These are phyloP conservation scores for Asterophora lycoperdoides DNA, from an alignment of 768 basidiomycete genomes.

Conservation along the genomic window DNA sequence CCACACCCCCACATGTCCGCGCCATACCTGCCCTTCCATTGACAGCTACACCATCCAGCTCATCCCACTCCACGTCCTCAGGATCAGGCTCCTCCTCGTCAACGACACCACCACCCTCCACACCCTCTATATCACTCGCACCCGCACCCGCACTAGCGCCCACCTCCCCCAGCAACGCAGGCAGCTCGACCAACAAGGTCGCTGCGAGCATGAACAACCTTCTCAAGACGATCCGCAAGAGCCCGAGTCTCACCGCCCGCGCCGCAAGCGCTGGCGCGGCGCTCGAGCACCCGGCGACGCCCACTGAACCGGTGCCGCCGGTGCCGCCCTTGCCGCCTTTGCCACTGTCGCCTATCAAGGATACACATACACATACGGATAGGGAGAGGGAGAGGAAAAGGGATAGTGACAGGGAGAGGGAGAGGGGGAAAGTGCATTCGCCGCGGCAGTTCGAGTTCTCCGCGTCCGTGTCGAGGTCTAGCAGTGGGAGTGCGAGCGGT, in stretches of 20 bases:
- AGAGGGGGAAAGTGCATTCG: not conserved
- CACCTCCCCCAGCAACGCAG: no score
- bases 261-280: not conserved
- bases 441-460: not conserved
- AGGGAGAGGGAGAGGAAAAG: no score
- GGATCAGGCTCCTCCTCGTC: constrained; percentile 24
- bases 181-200: no score
- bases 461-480: not conserved
- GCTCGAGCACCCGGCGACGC: not conserved
- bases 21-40: not conserved
- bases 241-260: constrained; percentile 13
- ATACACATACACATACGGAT: no score
- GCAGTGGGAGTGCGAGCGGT: not conserved
- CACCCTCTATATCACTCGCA: constrained; percentile 10
- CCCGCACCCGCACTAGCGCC: constrained; percentile 4
- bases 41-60: constrained; percentile 17
- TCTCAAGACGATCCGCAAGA: constrained; percentile 19
- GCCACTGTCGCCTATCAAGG: not conserved
- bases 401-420: no score
- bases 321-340: not conserved
- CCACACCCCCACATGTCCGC: constrained; percentile 5
- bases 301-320: not conserved
- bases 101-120: constrained; percentile 18
- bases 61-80: constrained; percentile 13
- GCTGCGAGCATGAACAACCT: constrained; percentile 11